Evolutionary conservation across 768 basidiomycete species (phyloP).

Genomic region (Auricularia auricula-judae): DNA sequence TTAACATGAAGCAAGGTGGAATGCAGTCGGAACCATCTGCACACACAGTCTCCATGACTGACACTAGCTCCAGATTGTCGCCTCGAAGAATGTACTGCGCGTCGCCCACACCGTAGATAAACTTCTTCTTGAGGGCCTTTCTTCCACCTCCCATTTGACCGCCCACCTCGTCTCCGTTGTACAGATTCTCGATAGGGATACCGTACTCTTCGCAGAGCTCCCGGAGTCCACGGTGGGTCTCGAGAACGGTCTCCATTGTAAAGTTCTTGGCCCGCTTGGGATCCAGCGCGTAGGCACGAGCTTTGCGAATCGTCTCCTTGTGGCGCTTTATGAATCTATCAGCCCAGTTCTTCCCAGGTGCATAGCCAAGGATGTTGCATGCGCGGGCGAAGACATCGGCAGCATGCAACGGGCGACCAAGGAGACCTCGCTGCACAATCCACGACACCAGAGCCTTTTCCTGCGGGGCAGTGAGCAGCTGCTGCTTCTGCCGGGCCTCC

Average conservation of each 20-base stretch:
- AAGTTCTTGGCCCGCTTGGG: conserved; percentile 3
- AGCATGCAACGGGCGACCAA: no score
- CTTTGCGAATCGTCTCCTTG: not conserved
- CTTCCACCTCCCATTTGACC: conserved; percentile 5
- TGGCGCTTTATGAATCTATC: not conserved
- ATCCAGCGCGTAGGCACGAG: not conserved
- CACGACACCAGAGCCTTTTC: no score
- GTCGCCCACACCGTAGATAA: conserved; percentile 12
- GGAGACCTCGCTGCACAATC: no score
- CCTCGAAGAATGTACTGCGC: conserved; percentile 15
- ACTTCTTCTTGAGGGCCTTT: conserved; percentile 5
- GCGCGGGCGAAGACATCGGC: no score
- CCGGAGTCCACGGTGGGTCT: not conserved
- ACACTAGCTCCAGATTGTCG: conserved; percentile 33
- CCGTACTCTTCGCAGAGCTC: conserved; percentile 1
- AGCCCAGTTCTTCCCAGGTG: no score
- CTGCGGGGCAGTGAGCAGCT: no score
- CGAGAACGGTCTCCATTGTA: not conserved
- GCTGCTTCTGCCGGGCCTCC: no score
- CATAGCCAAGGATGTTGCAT: no score
- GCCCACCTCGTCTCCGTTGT: conserved; percentile 7
- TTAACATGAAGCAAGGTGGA: not conserved
- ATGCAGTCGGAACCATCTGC: conserved; percentile 23
- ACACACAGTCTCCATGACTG: conserved; percentile 33
- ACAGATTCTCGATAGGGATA: conserved; percentile 7